Base-by-base conservation (phyloP, 805 yeast species). In the Starmerella roubikii region DNA sequence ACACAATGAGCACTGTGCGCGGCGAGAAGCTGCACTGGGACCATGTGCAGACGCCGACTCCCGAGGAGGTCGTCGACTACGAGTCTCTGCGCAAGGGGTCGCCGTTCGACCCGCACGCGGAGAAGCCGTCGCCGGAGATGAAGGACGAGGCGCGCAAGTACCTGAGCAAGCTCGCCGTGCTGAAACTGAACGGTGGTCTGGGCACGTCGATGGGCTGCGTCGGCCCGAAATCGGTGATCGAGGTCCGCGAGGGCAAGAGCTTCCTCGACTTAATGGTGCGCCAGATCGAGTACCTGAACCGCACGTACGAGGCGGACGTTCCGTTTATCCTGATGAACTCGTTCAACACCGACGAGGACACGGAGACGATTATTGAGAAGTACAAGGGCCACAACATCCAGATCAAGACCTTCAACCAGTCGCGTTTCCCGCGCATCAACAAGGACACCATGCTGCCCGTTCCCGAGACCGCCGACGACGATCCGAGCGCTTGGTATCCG, bases 171-270 rank as follows among this genome's bases (percentile, higher is more conserved):
- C 72, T 91, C 59, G 97, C 96, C 8, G 98, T 91, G 30, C 71
- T 91, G 62, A 91, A 91, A 67, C 72, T 91, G 60, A 91, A 91
- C 59, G 98, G 98, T 69, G 98, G 98, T 31, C 71, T 91, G 52
- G 98, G 98, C 58, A 91, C 98, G 17, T 88, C 97, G 9, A 91
- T 91, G 98, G 98, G 98, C 42, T 91, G 98, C 67, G 96, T 91
- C 46, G 98, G 98, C 42, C 98, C 98, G 48, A 86, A 86, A 64
- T 82, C 94, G 21, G 93, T 91, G 50, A 91, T 91, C 58, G 98
- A 91, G 67, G 98, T 91, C 35, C 81, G 98, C 63, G 98, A 91
- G 54, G 97, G 97, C 45, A 93, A 91, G 71, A 81, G 96, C 30
- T 91, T 91, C 62, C 71, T 91, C 59, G 98, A 91, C 61, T 72